Evolutionary conservation across 768 basidiomycete species (phyloP).

Genomic region (Suillus sp.): DNA sequence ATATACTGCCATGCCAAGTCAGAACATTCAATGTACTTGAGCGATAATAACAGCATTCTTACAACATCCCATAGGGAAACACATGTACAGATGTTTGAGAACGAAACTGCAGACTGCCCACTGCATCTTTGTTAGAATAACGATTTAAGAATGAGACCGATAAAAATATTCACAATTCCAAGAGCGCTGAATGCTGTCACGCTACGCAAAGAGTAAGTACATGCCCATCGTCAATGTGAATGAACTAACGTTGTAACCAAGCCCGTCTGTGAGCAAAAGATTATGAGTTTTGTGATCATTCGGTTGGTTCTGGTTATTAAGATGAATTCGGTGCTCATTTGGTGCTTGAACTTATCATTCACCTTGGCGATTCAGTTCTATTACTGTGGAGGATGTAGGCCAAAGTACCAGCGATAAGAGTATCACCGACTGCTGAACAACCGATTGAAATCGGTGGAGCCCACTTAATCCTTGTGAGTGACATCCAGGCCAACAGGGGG

Average conservation of each 20-base stretch:
- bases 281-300: constrained; percentile 22
- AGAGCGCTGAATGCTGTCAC: constrained; percentile 18
- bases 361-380: constrained; percentile 19
- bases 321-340: neutral
- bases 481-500: neutral
- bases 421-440: constrained; percentile 22
- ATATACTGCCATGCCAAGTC: constrained; percentile 23
- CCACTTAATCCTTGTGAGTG: constrained; percentile 22
- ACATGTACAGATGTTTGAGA: constrained; percentile 24
- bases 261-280: constrained; percentile 31
- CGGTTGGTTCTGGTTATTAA: constrained; percentile 16
- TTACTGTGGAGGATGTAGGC: constrained; percentile 16
- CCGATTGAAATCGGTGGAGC: constrained; percentile 26
- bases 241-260: constrained; percentile 26
- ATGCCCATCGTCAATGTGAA: neutral
- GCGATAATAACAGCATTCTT: constrained; percentile 8
- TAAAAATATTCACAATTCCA: constrained; percentile 21
- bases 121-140: constrained; percentile 14
- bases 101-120: constrained; percentile 25
- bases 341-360: neutral
- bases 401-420: constrained; percentile 26
- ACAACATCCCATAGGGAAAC: constrained; percentile 30
- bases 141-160: neutral
- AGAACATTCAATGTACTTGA: neutral
- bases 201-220: constrained; percentile 16